Conservation (phyloP, 2,329 filamentous ascomycete genomes). For the Lecanicillium sp. region DNA sequence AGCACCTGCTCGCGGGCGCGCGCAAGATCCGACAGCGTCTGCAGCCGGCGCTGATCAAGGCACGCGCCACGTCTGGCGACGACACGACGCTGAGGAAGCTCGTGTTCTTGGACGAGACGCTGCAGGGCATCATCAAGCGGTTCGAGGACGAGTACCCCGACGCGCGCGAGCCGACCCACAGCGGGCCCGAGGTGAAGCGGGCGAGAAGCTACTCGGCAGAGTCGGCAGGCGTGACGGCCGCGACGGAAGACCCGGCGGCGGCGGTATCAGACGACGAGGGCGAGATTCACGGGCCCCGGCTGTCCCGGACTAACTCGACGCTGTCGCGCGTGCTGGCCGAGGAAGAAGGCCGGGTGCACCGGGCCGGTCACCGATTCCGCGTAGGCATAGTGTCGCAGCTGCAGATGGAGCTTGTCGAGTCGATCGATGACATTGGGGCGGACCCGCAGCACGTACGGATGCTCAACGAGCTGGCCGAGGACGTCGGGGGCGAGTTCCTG, state of each 20-base stretch:
- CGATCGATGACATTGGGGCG: conserved; percentile 42
- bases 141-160: conserved; percentile 97
- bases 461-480: conserved; percentile 58
- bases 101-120: conserved; percentile 79
- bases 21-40: conserved; percentile 80
- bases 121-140: conserved; percentile 85
- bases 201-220: conserved; percentile 5
- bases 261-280: conserved; percentile 47
- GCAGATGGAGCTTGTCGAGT: conserved; percentile 43
- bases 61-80: conserved; percentile 60
- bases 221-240: conserved; percentile 12
- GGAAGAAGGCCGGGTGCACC: conserved; percentile 52
- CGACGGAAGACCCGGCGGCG: conserved; percentile 31
- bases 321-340: conserved; percentile 49
- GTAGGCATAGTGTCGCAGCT: conserved; percentile 46
- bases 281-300: conserved; percentile 34
- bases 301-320: conserved; percentile 48
- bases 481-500: conserved; percentile 55
- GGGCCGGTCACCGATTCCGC: conserved; percentile 52
- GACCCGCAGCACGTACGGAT: conserved; percentile 46
- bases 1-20: conserved; percentile 78
- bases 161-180: conserved; percentile 47
- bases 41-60: conserved; percentile 75
- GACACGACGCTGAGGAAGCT: conserved; percentile 77
- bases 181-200: conserved; percentile 1